Evolutionary conservation across 148 eudicot species (phyloP).

Genomic region (Rhododendron kiyosumense): DNA sequence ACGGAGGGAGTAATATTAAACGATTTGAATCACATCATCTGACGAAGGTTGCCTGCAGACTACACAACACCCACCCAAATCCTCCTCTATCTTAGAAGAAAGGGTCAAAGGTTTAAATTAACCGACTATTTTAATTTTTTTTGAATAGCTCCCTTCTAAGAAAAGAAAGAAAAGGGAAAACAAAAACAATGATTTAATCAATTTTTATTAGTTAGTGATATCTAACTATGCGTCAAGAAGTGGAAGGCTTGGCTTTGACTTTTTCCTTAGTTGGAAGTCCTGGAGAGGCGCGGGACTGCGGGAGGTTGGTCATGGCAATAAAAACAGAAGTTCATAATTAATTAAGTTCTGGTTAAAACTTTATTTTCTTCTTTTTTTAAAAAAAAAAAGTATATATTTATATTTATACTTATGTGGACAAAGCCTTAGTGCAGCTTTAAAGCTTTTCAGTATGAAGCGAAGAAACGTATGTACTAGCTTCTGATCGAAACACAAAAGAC

Average conservation of each 20-base stretch:
- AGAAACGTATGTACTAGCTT: neutral
- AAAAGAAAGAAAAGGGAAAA: neutral
- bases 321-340: neutral
- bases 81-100: neutral
- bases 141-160: neutral
- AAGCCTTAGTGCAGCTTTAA: no score
- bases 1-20: no score
- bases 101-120: neutral
- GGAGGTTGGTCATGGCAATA: neutral
- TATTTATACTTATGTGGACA: no score
- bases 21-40: neutral
- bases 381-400: no score
- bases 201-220: neutral
- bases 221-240: neutral
- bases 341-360: neutral
- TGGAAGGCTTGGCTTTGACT: neutral
- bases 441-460: neutral
- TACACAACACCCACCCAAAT: neutral
- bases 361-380: no score
- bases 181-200: neutral
- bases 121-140: neutral
- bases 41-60: neutral
- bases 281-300: neutral
- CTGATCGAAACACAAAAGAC: neutral
- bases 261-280: neutral